Evolutionary conservation across 1,284 basidiomycete species (phyloP).

Genomic region (Neotropicomus parvogracilis): DNA sequence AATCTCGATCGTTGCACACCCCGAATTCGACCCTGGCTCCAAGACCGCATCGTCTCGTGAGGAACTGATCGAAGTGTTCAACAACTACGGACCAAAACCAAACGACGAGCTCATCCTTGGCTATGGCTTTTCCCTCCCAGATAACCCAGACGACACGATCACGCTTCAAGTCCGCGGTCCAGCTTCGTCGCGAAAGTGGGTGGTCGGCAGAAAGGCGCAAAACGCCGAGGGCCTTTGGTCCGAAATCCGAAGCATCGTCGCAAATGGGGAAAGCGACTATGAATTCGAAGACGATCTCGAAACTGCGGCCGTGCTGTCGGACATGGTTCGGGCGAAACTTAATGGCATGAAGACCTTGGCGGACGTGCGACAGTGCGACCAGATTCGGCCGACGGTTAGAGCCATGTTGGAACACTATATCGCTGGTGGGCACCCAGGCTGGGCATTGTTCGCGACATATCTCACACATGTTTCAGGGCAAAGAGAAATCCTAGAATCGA

Average conservation of each 20-base stretch:
- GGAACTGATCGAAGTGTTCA: slow-evolving; percentile 61
- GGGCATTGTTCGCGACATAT: background rate
- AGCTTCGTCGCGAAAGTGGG: slow-evolving; percentile 46
- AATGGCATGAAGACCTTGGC: slow-evolving; percentile 44
- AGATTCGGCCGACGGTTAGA: slow-evolving; percentile 48
- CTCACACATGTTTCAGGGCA: slow-evolving; percentile 37
- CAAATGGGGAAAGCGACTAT: slow-evolving; percentile 36
- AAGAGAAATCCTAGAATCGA: slow-evolving; percentile 38
- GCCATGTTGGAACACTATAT: slow-evolving; percentile 58
- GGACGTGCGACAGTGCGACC: slow-evolving; percentile 17
- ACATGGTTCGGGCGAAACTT: slow-evolving; percentile 60
- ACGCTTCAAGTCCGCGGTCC: slow-evolving; percentile 68
- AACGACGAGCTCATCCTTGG: slow-evolving; percentile 85
- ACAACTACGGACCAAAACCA: slow-evolving; percentile 84
- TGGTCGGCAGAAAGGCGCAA: slow-evolving; percentile 55
- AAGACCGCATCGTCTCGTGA: slow-evolving; percentile 30
- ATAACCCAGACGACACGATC: slow-evolving; percentile 83
- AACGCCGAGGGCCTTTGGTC: slow-evolving; percentile 61
- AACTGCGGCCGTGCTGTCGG: slow-evolving; percentile 57
- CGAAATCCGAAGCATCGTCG: slow-evolving; percentile 47
- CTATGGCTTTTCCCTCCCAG: slow-evolving; percentile 77
- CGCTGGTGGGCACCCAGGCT: slow-evolving; percentile 40
- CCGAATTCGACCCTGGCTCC: background rate
- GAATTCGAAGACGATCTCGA: slow-evolving; percentile 59
- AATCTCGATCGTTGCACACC: slow-evolving; percentile 39